Evolutionary conservation across 345 rosid species (phyloP).

Genomic region (Eucalyptus polyanthemos): DNA sequence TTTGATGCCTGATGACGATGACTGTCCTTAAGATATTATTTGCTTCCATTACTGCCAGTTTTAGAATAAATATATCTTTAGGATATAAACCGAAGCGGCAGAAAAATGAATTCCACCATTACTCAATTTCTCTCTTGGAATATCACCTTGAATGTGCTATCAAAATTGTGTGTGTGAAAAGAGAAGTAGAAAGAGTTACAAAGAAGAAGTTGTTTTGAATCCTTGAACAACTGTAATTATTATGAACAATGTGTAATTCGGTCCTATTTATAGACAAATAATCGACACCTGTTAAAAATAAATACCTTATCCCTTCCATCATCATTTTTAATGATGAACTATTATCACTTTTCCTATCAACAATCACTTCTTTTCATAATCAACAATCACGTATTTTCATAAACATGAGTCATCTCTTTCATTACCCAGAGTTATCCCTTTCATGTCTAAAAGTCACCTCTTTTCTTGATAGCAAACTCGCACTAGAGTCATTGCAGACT

Average conservation of each 20-base stretch:
- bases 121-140: background rate
- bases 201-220: background rate
- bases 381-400: accelerated
- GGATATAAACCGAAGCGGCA: background rate
- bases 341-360: no score
- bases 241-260: no score
- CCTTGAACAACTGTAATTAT: background rate
- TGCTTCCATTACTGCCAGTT: no score
- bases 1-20: background rate
- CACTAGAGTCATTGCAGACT: background rate
- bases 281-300: no score
- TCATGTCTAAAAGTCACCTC: background rate
- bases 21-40: no score
- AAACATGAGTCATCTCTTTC: background rate
- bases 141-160: background rate
- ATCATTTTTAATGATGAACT: no score
- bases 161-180: background rate
- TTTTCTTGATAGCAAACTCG: background rate
- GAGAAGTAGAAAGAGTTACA: background rate
- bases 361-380: background rate
- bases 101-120: background rate
- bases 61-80: no score
- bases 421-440: background rate
- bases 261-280: background rate
- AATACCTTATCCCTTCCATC: background rate